Evolutionary conservation across 352 stramenopile genomes (phyloP).

Genomic region (Pythium myriotylum): DNA sequence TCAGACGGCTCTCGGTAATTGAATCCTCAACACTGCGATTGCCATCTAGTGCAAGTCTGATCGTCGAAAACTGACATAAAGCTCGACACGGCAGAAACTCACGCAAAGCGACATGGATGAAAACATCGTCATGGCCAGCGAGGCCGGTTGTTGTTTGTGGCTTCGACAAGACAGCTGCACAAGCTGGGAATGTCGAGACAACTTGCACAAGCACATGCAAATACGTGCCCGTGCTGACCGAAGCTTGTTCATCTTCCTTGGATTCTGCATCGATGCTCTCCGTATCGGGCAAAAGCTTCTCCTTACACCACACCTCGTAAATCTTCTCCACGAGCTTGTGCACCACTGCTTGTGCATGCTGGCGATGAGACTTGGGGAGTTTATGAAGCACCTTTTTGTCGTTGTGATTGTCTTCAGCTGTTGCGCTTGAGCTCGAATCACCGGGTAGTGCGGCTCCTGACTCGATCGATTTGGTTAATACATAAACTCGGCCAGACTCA

Average conservation of each 20-base stretch:
- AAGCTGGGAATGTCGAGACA: slow-evolving; percentile 68
- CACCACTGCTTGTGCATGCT: slow-evolving; percentile 59
- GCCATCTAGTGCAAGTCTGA: slow-evolving; percentile 56
- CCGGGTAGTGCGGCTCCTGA: not conserved
- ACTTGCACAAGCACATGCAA: slow-evolving; percentile 75
- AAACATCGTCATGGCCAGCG: slow-evolving; percentile 31
- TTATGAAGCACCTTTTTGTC: slow-evolving; percentile 40
- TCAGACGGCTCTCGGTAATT: slow-evolving; percentile 21
- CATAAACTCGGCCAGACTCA: slow-evolving; percentile 78
- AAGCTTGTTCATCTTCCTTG: not conserved
- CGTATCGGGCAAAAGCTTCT: slow-evolving; percentile 38
- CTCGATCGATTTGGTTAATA: slow-evolving; percentile 34
- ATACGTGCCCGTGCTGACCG: slow-evolving; percentile 67
- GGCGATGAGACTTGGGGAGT: slow-evolving; percentile 68
- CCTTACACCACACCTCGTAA: slow-evolving; percentile 46
- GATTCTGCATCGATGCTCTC: slow-evolving; percentile 20
- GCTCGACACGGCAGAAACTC: slow-evolving; percentile 78
- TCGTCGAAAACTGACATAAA: slow-evolving; percentile 64
- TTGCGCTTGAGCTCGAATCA: not conserved
- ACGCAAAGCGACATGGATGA: slow-evolving; percentile 62
- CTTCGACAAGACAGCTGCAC: slow-evolving; percentile 69
- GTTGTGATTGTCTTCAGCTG: slow-evolving; percentile 3
- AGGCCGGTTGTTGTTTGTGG: not conserved
- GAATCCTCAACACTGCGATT: slow-evolving; percentile 31
- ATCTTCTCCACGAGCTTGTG: slow-evolving; percentile 72